Conservation (phyloP, 2,329 filamentous ascomycete species). For the Exophiala sp. region DNA sequence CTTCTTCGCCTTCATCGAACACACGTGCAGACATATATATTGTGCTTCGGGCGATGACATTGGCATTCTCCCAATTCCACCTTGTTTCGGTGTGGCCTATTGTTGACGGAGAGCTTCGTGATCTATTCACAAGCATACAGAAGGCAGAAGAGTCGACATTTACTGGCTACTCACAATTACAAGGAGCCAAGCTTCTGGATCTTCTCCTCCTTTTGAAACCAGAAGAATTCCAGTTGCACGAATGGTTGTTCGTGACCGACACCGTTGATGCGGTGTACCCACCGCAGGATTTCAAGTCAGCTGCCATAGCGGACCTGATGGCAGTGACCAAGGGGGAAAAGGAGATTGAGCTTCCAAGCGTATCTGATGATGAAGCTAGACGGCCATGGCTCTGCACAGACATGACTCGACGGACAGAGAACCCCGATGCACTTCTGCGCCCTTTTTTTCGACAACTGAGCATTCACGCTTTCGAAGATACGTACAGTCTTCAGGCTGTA, state of each 20-base stretch:
- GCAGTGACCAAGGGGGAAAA: slow-evolving; percentile 5
- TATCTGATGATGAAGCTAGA: slow-evolving; percentile 31
- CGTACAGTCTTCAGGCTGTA: slow-evolving; percentile 74
- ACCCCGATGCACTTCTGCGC: slow-evolving; percentile 73
- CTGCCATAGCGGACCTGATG: slow-evolving; percentile 67
- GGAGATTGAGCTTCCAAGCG: slow-evolving; percentile 20
- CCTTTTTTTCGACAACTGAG: slow-evolving; percentile 91
- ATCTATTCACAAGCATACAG: slow-evolving; percentile 64
- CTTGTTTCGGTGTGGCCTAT: slow-evolving; percentile 85
- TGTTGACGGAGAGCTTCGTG: slow-evolving; percentile 79
- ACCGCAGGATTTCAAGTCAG: slow-evolving; percentile 62
- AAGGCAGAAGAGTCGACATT: slow-evolving; percentile 72
- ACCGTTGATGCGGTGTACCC: slow-evolving; percentile 95
- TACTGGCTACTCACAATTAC: slow-evolving; percentile 71
- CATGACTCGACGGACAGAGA: slow-evolving; percentile 53
- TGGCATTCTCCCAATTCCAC: slow-evolving; percentile 75
- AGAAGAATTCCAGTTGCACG: slow-evolving; percentile 96
- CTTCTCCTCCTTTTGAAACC: slow-evolving; percentile 79
- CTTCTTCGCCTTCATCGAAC: slow-evolving; percentile 85
- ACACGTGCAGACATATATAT: slow-evolving; percentile 89
- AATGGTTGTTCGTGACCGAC: slow-evolving; percentile 97
- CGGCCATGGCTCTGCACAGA: slow-evolving; percentile 43
- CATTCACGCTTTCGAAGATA: slow-evolving; percentile 89
- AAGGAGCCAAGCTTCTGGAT: slow-evolving; percentile 92
- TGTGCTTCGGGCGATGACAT: slow-evolving; percentile 74